Percentiles rank a stretch among this genome's conserved stretches.
Evolutionary conservation across 306 rosid species (phyloP).

Genomic region (Quercus cerris): DNA sequence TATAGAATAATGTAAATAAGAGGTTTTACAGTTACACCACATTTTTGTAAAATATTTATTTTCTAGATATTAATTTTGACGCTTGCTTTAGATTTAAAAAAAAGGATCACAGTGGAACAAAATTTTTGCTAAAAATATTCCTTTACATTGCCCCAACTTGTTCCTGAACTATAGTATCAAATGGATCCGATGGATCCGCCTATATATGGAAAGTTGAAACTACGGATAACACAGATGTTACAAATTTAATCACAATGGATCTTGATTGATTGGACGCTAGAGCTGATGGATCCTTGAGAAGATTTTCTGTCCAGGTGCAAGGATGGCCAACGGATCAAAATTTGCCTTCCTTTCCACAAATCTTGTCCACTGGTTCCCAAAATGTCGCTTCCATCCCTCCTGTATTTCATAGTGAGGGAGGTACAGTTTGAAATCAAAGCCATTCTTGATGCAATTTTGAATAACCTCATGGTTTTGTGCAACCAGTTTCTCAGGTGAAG

Average conservation of each 20-base stretch:
- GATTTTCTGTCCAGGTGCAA: slow-evolving; percentile 88
- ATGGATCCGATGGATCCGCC: slow-evolving; percentile 18
- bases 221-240: neutral
- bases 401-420: slow-evolving; percentile 73
- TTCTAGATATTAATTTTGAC: too few species aligned
- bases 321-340: slow-evolving; percentile 83
- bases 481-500: slow-evolving; percentile 45
- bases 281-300: slow-evolving; percentile 43
- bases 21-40: too few species aligned
- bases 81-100: neutral
- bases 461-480: slow-evolving; percentile 67
- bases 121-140: slow-evolving; percentile 6
- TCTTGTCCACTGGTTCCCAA: slow-evolving; percentile 66
- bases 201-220: neutral
- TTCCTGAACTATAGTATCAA: slow-evolving; percentile 7
- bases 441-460: slow-evolving; percentile 39
- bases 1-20: too few species aligned
- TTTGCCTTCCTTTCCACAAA: slow-evolving; percentile 47
- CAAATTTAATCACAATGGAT: slow-evolving; percentile 4
- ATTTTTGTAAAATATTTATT: too few species aligned
- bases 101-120: neutral
- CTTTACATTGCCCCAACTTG: slow-evolving; percentile 18
- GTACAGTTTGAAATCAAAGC: slow-evolving; percentile 72
- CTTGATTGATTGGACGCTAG: neutral
- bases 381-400: slow-evolving; percentile 79